Conservation (phyloP, 768 basidiomycete genomes). For the Pleurotus sapidus region DNA sequence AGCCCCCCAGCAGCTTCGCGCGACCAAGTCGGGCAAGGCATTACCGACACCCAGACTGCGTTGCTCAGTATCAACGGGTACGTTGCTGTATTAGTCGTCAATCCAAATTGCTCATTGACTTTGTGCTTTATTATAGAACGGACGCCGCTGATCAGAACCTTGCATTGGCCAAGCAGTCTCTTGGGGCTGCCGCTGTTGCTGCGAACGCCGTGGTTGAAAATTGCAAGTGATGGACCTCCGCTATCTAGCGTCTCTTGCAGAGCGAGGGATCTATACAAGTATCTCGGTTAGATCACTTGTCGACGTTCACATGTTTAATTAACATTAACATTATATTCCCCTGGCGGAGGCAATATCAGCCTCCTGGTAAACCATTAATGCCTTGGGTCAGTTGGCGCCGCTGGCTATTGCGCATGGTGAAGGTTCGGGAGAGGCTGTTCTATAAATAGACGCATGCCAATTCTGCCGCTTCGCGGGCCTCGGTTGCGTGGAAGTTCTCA, state of each 20-base stretch:
- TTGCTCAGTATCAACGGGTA: constrained; percentile 10
- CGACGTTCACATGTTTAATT: background rate
- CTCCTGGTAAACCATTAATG: no score
- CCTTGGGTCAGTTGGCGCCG: no score
- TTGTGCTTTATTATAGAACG: background rate
- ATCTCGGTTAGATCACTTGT: background rate
- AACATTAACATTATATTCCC: background rate
- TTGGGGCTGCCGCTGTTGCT: background rate
- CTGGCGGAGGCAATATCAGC: no score
- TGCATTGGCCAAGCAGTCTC: background rate
- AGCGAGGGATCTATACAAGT: background rate
- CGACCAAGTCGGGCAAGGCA: constrained; percentile 7
- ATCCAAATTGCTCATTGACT: no score
- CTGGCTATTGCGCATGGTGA: no score
- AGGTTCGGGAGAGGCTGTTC: no score
- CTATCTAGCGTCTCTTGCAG: no score
- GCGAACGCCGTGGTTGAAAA: background rate
- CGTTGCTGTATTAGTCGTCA: background rate
- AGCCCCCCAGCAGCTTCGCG: constrained; percentile 5
- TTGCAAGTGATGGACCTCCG: background rate
- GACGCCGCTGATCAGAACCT: constrained; percentile 9
- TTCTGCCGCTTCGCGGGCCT: no score
- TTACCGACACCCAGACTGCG: background rate
- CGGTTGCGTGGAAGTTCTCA: no score
- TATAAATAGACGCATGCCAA: no score